phyloP scores from a whole-genome alignment of 345 rosid species.

The Syzygium aqueum region DNA sequence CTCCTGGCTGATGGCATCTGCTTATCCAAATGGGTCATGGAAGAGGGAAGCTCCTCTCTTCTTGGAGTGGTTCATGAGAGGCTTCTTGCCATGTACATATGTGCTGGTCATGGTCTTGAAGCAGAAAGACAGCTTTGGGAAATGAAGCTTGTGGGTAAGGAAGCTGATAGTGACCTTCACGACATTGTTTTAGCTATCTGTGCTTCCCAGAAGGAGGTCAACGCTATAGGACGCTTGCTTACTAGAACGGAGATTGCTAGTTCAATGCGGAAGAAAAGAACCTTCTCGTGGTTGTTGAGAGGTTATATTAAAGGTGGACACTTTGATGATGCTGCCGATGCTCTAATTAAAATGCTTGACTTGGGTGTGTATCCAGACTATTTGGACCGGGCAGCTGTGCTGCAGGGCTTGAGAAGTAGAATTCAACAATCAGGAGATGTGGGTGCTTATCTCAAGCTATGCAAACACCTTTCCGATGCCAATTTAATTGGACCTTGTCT shows the following conservation, averaged over 20 bases:
- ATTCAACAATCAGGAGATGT: conserved; percentile 51
- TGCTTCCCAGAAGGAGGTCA: conserved; percentile 64
- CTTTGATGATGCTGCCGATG: conserved; percentile 64
- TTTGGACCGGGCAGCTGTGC: conserved; percentile 75
- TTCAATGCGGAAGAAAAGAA: conserved; percentile 45
- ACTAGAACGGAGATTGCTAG: conserved; percentile 41
- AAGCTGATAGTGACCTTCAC: conserved; percentile 70
- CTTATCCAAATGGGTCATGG: conserved; percentile 63
- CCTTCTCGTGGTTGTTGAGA: conserved; percentile 71
- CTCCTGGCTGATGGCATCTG: conserved; percentile 53
- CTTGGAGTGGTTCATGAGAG: conserved; percentile 68
- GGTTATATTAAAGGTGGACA: conserved; percentile 90
- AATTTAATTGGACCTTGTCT: conserved; percentile 71
- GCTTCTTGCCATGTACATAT: conserved; percentile 86
- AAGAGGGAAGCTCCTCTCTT: conserved; percentile 52
- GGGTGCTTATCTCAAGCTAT: conserved; percentile 52
- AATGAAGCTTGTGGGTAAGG: conserved; percentile 78
- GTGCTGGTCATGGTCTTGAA: conserved; percentile 74
- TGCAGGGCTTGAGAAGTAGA: conserved; percentile 76
- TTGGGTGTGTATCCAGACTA: conserved; percentile 70
- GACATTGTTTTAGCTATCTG: conserved; percentile 85
- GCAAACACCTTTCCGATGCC: conserved; percentile 58
- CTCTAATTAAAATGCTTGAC: conserved; percentile 60
- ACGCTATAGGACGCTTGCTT: conserved; percentile 50
- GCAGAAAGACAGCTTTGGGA: conserved; percentile 92